These are phyloP conservation scores for Aspergillus nanangensis DNA, from an alignment of 495 filamentous ascomycete species.

Conservation along the genomic window DNA sequence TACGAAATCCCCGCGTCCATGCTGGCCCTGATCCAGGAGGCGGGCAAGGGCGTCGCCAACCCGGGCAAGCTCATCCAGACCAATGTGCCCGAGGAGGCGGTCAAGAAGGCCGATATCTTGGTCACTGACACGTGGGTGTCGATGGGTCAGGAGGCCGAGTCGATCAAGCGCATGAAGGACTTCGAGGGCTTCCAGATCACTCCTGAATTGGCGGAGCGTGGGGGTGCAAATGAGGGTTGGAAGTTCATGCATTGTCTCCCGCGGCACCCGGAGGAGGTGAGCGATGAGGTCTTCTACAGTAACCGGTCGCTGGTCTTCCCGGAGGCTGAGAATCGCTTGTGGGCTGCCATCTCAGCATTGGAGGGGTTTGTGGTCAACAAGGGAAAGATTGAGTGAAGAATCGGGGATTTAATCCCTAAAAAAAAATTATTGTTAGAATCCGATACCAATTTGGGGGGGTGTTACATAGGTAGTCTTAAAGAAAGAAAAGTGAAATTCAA, in stretches of 20 bases:
- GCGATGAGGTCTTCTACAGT: conserved; percentile 90
- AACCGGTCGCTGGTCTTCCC: conserved; percentile 77
- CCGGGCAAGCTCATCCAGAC: conserved; percentile 72
- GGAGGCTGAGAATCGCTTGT: conserved; percentile 92
- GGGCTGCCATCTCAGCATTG: conserved; percentile 79
- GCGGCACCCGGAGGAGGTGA: conserved; percentile 90
- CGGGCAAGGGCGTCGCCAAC: conserved; percentile 48
- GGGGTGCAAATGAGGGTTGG: conserved; percentile 85
- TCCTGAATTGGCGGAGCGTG: conserved; percentile 69
- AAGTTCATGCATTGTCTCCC: conserved; percentile 99
- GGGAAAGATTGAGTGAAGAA: conserved; percentile 63
- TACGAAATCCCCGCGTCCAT: conserved; percentile 75
- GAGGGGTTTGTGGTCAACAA: conserved; percentile 91
- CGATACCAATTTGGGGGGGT: no score
- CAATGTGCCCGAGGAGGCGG: conserved; percentile 77
- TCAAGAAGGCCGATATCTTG: conserved; percentile 82
- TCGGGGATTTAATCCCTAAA: no score
- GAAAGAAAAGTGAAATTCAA: no score
- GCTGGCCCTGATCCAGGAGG: conserved; percentile 59
- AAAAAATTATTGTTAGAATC: no score
- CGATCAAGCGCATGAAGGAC: conserved; percentile 65
- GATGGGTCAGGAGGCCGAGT: conserved; percentile 93
- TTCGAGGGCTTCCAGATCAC: conserved; percentile 93
- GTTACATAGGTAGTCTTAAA: no score
- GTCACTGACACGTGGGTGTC: conserved; percentile 97